phyloP scores from a whole-genome alignment of 345 rosid genomes.

The Fremontodendron californicum region DNA sequence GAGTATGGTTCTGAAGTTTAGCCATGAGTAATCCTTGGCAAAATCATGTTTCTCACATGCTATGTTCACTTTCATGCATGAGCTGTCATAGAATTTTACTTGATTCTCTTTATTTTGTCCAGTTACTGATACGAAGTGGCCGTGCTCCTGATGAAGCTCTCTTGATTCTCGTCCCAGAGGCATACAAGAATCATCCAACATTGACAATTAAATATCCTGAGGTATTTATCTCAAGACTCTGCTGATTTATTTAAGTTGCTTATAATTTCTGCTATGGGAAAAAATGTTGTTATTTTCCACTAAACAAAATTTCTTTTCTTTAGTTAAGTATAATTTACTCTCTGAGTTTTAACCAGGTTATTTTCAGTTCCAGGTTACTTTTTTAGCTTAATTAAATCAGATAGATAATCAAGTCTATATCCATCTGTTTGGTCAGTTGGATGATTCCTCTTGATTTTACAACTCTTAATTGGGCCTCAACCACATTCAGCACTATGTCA shows the following conservation, averaged over 20 bases:
- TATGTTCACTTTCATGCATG: not conserved
- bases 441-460: not conserved
- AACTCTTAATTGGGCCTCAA: not conserved
- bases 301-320: not conserved
- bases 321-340: not conserved
- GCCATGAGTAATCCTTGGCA: not conserved
- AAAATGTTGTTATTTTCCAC: not conserved
- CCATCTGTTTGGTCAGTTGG: not conserved
- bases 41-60: not conserved
- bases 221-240: slow-evolving; percentile 35
- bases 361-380: not conserved
- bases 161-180: slow-evolving; percentile 99
- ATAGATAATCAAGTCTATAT: not conserved
- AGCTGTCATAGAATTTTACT: slow-evolving; percentile 6
- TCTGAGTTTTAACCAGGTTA: not conserved
- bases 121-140: slow-evolving; percentile 94
- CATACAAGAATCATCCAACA: slow-evolving; percentile 96
- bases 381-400: not conserved
- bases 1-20: slow-evolving; percentile 5
- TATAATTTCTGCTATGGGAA: not conserved
- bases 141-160: slow-evolving; percentile 85
- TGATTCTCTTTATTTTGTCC: slow-evolving; percentile 17
- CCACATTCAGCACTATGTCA: not conserved
- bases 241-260: not conserved
- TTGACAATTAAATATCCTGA: slow-evolving; percentile 81